Conservation (phyloP, 345 rosid genomes). For the Gossypium turneri region DNA sequence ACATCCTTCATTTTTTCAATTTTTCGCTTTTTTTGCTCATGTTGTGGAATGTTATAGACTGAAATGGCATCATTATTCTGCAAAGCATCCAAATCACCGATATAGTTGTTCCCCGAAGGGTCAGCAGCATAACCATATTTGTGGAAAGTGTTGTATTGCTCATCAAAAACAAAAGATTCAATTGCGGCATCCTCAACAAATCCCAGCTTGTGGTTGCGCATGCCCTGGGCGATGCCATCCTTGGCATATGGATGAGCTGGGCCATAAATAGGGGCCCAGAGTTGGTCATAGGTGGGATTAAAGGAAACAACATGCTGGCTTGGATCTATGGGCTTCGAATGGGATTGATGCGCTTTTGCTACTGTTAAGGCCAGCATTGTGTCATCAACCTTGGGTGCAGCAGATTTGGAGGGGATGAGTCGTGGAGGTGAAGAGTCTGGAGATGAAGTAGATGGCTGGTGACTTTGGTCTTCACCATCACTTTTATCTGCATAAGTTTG, state of each 20-base stretch:
- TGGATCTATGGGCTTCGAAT: slow-evolving; percentile 70
- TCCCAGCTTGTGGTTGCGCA: slow-evolving; percentile 97
- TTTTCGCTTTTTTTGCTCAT: slow-evolving; percentile 75
- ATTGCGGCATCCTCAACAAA: slow-evolving; percentile 91
- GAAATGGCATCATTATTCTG: slow-evolving; percentile 58
- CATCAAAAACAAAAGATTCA: slow-evolving; percentile 78
- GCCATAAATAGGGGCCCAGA: slow-evolving; percentile 85
- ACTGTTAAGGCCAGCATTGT: slow-evolving; percentile 82
- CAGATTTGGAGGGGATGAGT: slow-evolving; percentile 64
- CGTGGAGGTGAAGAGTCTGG: slow-evolving; percentile 82
- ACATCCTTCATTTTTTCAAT: slow-evolving; percentile 53
- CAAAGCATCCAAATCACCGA: slow-evolving; percentile 75
- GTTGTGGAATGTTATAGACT: slow-evolving; percentile 74
- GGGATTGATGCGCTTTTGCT: slow-evolving; percentile 51
- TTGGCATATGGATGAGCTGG: slow-evolving; percentile 92
- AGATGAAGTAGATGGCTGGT: slow-evolving; percentile 32
- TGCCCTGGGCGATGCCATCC: slow-evolving; percentile 89
- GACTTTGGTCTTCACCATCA: slow-evolving; percentile 34
- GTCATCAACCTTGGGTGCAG: slow-evolving; percentile 87
- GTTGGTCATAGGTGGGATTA: slow-evolving; percentile 88
- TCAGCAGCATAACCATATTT: slow-evolving; percentile 85
- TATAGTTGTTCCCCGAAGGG: slow-evolving; percentile 68
- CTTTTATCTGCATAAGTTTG: slow-evolving; percentile 29
- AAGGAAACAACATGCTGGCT: slow-evolving; percentile 62
- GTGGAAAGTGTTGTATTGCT: slow-evolving; percentile 90